These are phyloP conservation scores for Triadica sebifera DNA, from an alignment of 345 rosid species.

Conservation along the genomic window DNA sequence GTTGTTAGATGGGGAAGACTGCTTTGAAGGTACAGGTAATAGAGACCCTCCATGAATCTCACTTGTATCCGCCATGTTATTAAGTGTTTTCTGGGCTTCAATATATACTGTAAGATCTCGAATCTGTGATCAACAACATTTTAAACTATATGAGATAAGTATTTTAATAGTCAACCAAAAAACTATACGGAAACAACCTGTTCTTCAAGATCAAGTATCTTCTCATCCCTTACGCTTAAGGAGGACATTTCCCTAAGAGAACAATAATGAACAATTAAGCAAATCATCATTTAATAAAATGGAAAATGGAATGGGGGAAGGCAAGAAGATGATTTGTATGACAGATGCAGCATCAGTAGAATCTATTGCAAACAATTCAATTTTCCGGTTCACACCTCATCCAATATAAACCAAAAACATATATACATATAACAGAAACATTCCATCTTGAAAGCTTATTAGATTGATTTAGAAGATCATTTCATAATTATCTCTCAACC, in stretches of 20 bases:
- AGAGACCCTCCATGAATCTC: slow-evolving; percentile 62
- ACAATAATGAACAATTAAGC: neutral
- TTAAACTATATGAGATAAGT: no score
- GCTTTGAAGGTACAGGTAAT: slow-evolving; percentile 56
- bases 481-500: no score
- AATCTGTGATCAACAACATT: slow-evolving; percentile 44
- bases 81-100: slow-evolving; percentile 71
- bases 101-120: slow-evolving; percentile 71
- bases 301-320: neutral
- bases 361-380: neutral
- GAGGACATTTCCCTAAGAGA: slow-evolving; percentile 47
- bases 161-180: neutral
- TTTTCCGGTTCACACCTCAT: neutral
- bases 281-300: neutral
- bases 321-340: neutral
- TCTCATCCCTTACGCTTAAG: slow-evolving; percentile 51
- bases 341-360: neutral
- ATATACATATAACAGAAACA: neutral
- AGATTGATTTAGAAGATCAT: no score
- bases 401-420: no score
- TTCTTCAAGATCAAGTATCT: slow-evolving; percentile 68
- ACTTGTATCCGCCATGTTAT: slow-evolving; percentile 50
- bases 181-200: slow-evolving; percentile 45
- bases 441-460: neutral
- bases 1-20: slow-evolving; percentile 41